A percentile compares a stretch with the other conserved stretches of the same genome.
Evolutionary conservation across 2,329 filamentous ascomycete genomes (phyloP).

Genomic region (Nothopassalora personata): DNA sequence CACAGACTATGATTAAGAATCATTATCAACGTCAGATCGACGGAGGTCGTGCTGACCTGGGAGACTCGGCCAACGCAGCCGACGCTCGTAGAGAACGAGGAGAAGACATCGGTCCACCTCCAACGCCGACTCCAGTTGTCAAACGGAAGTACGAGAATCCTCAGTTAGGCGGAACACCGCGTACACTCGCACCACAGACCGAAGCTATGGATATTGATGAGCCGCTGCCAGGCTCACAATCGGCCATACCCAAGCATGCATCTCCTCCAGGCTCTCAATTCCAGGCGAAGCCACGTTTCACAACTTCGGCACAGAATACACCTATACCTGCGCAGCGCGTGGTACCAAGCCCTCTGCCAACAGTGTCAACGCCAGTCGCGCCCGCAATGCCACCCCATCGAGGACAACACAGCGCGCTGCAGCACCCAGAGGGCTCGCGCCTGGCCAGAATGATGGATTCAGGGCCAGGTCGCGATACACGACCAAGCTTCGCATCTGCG

Average conservation of each 20-base stretch:
- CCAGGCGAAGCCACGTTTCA: slow-evolving; percentile 29
- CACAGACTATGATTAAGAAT: slow-evolving; percentile 72
- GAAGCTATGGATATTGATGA: slow-evolving; percentile 39
- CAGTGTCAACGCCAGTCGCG: slow-evolving; percentile 19
- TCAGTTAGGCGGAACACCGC: slow-evolving; percentile 31
- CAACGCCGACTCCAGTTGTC: slow-evolving; percentile 43
- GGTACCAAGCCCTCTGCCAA: slow-evolving; percentile 25
- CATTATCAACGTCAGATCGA: slow-evolving; percentile 45
- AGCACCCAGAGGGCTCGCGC: slow-evolving; percentile 28
- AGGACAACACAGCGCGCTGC: slow-evolving; percentile 20
- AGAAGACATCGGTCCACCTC: slow-evolving; percentile 44
- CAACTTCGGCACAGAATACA: slow-evolving; percentile 29
- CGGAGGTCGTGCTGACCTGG: slow-evolving; percentile 39
- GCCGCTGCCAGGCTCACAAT: slow-evolving; percentile 24
- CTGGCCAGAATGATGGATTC: slow-evolving; percentile 16
- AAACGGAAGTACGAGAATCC: slow-evolving; percentile 46
- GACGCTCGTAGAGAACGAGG: slow-evolving; percentile 39
- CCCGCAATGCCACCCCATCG: slow-evolving; percentile 21
- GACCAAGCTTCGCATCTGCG: neutral
- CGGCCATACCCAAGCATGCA: slow-evolving; percentile 31
- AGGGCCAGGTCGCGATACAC: neutral
- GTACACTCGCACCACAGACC: slow-evolving; percentile 41
- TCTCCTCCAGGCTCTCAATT: slow-evolving; percentile 32
- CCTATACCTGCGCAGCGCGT: slow-evolving; percentile 26
- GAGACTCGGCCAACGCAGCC: slow-evolving; percentile 38